Evolutionary conservation across 2,329 filamentous ascomycete species (phyloP).

Genomic region (Talaromyces albobiverticillius): DNA sequence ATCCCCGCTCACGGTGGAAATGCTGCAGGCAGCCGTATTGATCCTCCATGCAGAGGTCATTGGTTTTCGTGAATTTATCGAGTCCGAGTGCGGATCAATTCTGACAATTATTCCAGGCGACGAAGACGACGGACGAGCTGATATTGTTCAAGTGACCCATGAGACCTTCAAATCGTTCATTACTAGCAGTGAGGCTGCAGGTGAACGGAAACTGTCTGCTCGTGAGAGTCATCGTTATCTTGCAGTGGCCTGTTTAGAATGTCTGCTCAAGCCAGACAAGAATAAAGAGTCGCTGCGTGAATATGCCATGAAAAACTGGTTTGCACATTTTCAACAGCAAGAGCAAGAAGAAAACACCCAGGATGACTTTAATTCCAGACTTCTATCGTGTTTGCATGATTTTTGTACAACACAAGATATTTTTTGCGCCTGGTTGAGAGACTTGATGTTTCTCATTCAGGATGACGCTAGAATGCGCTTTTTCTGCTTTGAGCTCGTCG

Average conservation of each 20-base stretch:
- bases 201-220: background rate
- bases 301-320: background rate
- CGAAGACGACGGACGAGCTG: background rate
- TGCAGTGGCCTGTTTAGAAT: background rate
- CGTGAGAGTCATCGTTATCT: background rate
- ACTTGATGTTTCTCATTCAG: background rate
- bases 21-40: background rate
- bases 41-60: background rate
- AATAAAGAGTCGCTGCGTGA: background rate
- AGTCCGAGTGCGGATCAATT: constrained; percentile 1
- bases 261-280: background rate
- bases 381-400: background rate
- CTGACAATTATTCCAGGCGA: background rate
- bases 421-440: constrained; percentile 1
- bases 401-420: background rate
- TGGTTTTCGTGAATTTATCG: background rate
- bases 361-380: background rate
- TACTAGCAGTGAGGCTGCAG: background rate
- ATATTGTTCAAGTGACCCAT: background rate
- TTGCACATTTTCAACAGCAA: constrained; percentile 1
- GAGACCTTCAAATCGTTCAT: constrained; percentile 2
- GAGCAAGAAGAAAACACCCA: background rate
- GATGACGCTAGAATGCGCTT: background rate
- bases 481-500: background rate
- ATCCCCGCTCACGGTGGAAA: background rate